A percentile compares a stretch with the other conserved stretches of the same genome.
phyloP scores from a whole-genome alignment of 2,329 filamentous ascomycete genomes.

The Venturia oleaginea region DNA sequence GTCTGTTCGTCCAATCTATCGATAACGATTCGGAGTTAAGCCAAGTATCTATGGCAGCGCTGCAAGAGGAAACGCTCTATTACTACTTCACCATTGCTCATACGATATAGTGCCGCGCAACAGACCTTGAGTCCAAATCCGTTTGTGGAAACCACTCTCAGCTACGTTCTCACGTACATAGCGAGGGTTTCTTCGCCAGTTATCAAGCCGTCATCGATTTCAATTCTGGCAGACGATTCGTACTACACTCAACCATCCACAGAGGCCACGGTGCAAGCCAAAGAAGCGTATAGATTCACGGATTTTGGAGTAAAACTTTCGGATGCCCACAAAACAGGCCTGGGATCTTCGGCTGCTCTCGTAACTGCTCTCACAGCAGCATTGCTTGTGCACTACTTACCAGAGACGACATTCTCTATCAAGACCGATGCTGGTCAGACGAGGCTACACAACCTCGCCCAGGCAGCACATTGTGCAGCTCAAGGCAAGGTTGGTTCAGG shows the following conservation, averaged over 20 bases:
- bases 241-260: slow-evolving; percentile 72
- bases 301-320: slow-evolving; percentile 67
- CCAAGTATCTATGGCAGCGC: neutral
- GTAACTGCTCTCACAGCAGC: slow-evolving; percentile 79
- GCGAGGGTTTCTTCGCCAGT: slow-evolving; percentile 38
- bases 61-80: neutral
- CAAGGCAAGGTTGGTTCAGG: slow-evolving; percentile 95
- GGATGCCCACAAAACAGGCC: slow-evolving; percentile 85
- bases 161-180: slow-evolving; percentile 80
- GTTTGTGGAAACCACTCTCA: slow-evolving; percentile 87
- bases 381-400: slow-evolving; percentile 67
- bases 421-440: slow-evolving; percentile 42
- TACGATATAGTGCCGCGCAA: slow-evolving; percentile 18
- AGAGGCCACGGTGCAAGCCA: slow-evolving; percentile 22
- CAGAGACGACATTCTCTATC: slow-evolving; percentile 47
- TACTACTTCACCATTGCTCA: neutral
- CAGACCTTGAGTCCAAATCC: slow-evolving; percentile 55
- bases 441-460: slow-evolving; percentile 81
- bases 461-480: slow-evolving; percentile 87
- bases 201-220: slow-evolving; percentile 63
- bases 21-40: neutral
- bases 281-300: slow-evolving; percentile 51
- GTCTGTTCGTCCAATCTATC: neutral
- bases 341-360: slow-evolving; percentile 88
- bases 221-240: slow-evolving; percentile 88